Conservation (phyloP, 1,284 basidiomycete genomes). For the Leccinum ambiguum region DNA sequence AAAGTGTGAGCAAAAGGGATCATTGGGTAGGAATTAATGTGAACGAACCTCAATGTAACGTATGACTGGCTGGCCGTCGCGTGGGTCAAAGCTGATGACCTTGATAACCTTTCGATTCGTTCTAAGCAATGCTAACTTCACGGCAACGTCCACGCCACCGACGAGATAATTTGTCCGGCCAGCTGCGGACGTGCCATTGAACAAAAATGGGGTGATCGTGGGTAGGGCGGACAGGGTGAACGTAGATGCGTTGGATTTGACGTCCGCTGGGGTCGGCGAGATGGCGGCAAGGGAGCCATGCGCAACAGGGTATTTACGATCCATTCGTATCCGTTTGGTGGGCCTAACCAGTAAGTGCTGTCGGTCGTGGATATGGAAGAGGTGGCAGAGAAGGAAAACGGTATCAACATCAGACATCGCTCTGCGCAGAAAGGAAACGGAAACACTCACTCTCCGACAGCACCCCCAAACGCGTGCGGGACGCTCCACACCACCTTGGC, state of each 20-base stretch:
- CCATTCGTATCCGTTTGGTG: constrained; percentile 69
- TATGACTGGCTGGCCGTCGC: too few relatives aligned
- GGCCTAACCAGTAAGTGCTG: constrained; percentile 57
- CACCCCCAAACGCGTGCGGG: constrained; percentile 71
- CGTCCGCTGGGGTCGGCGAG: constrained; percentile 60
- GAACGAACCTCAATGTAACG: too few relatives aligned
- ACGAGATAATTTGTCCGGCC: constrained; percentile 30
- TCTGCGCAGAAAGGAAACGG: background rate
- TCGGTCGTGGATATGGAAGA: too few relatives aligned
- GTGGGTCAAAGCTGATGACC: too few relatives aligned
- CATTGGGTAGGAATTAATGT: too few relatives aligned
- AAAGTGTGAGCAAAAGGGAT: too few relatives aligned
- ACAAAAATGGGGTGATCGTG: constrained; percentile 41
- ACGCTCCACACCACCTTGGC: constrained; percentile 65
- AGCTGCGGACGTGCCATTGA: constrained; percentile 26
- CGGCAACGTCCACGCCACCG: constrained; percentile 41
- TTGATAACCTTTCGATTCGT: too few relatives aligned
- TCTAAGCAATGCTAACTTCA: constrained; percentile 7
- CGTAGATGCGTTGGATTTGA: constrained; percentile 56
- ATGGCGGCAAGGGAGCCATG: constrained; percentile 66
- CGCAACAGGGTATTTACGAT: constrained; percentile 60
- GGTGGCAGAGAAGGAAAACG: background rate
- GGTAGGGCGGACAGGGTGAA: constrained; percentile 46
- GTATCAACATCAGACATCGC: background rate
- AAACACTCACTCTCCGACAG: constrained; percentile 44